Evolutionary conservation across 805 yeast species (phyloP), one percentile per base, ranked within the genome.

Genomic region (Wickerhamiella azyma): DNA sequence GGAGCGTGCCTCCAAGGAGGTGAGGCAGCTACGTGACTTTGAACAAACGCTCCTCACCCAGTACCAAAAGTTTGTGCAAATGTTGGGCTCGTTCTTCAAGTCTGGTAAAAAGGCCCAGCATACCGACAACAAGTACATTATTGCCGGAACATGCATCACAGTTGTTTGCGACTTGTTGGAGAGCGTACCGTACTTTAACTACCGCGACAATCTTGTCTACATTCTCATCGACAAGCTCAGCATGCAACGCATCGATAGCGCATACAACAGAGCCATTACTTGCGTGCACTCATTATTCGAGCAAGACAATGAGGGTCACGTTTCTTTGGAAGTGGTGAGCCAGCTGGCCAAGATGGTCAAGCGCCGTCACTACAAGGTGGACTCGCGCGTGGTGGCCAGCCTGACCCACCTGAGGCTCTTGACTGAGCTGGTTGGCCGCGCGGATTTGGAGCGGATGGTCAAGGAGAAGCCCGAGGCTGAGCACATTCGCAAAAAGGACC

Each of bases 1-100:
- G 50, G 95, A 85, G 56, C 84, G 77, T 55, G 94, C 85, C 3
- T 68, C 88, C 11, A 83, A 73, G 58, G 98, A 92, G 17, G 81
- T 92, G 29, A 80, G 83, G 14, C 75, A 72, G 56, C 61, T 82
- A 54, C 74, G 98, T 59, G 71, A 69, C 50, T 86, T 81, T 61
- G 98, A 89, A 63, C 92, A 89, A 59, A 66, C 74, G 1, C 67
- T 89, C 46, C 79, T 88, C 7, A 58, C 70, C 9, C 75, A 80
- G 56, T 89, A 86, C 63, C 76, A 72, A 50, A 67, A 67, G 9
- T 89, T 81, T 56, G 66, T 92, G 32, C 78, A 75, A 35, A 57
- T 71, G 18, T 61, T 89, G 39, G 59, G 71, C 6, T 62, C 60
- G 5, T 59, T 76, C 26, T 55, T 67, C 9, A 63, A 63, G 41